Conservation (phyloP, 2,329 filamentous ascomycete species). For the Bipolaris sorokiniana region DNA sequence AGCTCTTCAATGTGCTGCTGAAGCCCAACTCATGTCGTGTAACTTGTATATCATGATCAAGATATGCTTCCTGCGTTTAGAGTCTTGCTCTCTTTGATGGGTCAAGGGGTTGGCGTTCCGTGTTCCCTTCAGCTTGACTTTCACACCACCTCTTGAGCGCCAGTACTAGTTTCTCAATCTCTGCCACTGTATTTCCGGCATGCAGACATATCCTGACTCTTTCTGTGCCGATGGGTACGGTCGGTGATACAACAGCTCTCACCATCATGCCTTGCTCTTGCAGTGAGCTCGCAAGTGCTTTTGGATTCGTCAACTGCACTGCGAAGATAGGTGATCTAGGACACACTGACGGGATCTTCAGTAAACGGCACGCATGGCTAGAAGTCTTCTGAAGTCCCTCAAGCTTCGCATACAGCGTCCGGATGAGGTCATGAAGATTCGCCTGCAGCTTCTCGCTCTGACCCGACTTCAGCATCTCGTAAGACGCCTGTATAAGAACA, state of each 20-base stretch:
- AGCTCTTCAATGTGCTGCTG: neutral
- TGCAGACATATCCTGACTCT: slow-evolving; percentile 53
- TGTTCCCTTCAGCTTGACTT: neutral
- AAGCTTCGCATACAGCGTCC: slow-evolving; percentile 29
- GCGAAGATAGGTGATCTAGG: slow-evolving; percentile 44
- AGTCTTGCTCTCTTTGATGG: slow-evolving; percentile 4
- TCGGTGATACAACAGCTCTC: slow-evolving; percentile 49
- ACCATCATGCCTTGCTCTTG: slow-evolving; percentile 44
- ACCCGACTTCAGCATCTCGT: slow-evolving; percentile 33
- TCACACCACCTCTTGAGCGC: slow-evolving; percentile 43
- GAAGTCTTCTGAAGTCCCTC: slow-evolving; percentile 18
- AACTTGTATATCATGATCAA: neutral
- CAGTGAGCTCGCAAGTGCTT: slow-evolving; percentile 34
- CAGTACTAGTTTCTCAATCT: slow-evolving; percentile 44
- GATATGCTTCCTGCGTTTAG: neutral
- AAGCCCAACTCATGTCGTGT: neutral
- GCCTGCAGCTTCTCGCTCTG: slow-evolving; percentile 29
- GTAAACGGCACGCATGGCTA: slow-evolving; percentile 9
- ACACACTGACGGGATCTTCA: slow-evolving; percentile 35
- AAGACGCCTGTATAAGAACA: slow-evolving; percentile 49
- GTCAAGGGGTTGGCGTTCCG: neutral
- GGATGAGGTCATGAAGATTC: slow-evolving; percentile 33
- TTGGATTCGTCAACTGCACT: slow-evolving; percentile 38
- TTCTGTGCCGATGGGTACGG: slow-evolving; percentile 49
- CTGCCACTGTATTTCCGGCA: slow-evolving; percentile 48